Evolutionary conservation across 345 rosid species (phyloP).

Genomic region (Arabis alpina): DNA sequence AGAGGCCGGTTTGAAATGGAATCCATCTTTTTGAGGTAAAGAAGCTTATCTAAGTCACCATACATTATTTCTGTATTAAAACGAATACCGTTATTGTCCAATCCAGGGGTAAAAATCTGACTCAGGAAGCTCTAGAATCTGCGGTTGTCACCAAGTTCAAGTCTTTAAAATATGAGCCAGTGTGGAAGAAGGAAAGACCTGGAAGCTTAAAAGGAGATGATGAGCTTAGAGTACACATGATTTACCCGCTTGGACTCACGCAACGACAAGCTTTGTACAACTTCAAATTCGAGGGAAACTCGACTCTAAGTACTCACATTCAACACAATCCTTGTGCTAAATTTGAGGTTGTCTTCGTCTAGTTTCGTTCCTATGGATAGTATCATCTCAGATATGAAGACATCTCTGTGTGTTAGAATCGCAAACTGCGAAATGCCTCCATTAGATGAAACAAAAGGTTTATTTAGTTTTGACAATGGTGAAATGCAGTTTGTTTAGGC

Average conservation of each 20-base stretch:
- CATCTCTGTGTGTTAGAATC: conserved; percentile 9
- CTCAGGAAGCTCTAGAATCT: conserved; percentile 60
- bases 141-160: conserved; percentile 68
- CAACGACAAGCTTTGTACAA: conserved; percentile 84
- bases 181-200: conserved; percentile 93
- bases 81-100: background rate
- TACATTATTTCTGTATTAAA: background rate
- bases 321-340: conserved; percentile 72
- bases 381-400: conserved; percentile 24
- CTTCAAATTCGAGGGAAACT: conserved; percentile 64
- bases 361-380: conserved; percentile 31
- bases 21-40: conserved; percentile 84
- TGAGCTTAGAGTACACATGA: conserved; percentile 60
- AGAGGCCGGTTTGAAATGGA: conserved; percentile 86
- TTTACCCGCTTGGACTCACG: conserved; percentile 87
- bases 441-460: conserved; percentile 14
- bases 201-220: conserved; percentile 69
- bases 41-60: background rate
- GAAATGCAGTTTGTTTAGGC: conserved; percentile 27
- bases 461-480: conserved; percentile 26
- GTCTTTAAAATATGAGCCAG: conserved; percentile 62
- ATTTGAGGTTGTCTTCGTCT: conserved; percentile 83
- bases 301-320: conserved; percentile 62
- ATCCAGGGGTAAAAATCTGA: conserved; percentile 59
- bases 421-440: background rate